Percentiles rank a stretch among this genome's conserved stretches.
These are phyloP conservation scores for Tolypocladium endophyticum DNA, from an alignment of 2,329 filamentous ascomycete species.

Conservation along the genomic window DNA sequence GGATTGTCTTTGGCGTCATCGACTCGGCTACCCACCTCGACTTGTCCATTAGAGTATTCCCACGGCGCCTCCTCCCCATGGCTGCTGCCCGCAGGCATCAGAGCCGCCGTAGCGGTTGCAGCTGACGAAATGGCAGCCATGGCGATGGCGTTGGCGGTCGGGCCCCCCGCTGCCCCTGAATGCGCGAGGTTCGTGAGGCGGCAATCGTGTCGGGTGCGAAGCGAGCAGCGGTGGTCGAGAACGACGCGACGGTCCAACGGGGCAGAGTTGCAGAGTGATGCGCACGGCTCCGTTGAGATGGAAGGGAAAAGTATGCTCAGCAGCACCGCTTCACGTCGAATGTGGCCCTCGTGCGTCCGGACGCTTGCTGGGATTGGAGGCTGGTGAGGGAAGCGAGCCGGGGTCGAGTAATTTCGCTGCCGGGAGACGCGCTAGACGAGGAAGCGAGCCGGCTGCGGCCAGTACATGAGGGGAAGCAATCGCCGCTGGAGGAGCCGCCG, in stretches of 20 bases:
- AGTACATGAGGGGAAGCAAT: neutral
- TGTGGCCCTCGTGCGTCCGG: neutral
- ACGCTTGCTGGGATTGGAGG: neutral
- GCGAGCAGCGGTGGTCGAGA: neutral
- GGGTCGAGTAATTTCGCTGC: neutral
- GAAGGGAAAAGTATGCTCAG: neutral
- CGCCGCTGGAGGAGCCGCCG: neutral
- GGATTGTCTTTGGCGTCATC: neutral
- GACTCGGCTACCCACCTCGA: slow-evolving; percentile 24
- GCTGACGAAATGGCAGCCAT: slow-evolving; percentile 45
- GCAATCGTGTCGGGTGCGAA: neutral
- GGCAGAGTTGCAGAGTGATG: neutral
- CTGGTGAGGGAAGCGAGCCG: neutral
- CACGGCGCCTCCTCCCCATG: slow-evolving; percentile 37
- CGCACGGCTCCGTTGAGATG: neutral
- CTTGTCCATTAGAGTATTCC: slow-evolving; percentile 23
- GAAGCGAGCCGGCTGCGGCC: neutral
- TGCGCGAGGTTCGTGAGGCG: neutral
- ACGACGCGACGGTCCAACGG: neutral
- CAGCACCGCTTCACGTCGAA: neutral
- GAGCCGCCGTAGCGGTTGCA: slow-evolving; percentile 31
- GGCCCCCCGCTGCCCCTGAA: slow-evolving; percentile 18
- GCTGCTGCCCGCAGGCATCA: slow-evolving; percentile 38
- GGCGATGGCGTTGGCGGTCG: slow-evolving; percentile 8
- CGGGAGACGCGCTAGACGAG: neutral